Evolutionary conservation across 495 filamentous ascomycete species (phyloP), one percentile per base, ranked within the genome.

Genomic region (Saxispiralis lemnorum): DNA sequence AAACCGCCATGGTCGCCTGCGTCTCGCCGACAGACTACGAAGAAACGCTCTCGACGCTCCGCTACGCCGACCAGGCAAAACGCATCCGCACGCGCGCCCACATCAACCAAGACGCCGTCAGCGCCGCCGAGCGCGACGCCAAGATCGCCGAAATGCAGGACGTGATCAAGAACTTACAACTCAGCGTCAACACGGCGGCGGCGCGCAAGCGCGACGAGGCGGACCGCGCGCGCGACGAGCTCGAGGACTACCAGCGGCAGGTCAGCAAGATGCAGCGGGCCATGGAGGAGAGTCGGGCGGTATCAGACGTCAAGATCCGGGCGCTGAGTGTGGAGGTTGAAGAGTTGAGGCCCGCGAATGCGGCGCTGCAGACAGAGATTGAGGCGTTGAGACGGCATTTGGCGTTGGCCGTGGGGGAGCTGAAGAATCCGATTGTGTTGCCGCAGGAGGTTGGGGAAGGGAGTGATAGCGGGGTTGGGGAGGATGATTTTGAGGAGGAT

Each of bases 1-100:
- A 96, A 60, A 97, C 89, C 6, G 89, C 89, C 33, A 97, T 97
- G 89, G 95, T 97, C 48, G 89, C 89, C 12, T 96, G 92, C 58
- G 93, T 97, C 55, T 73, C 86, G 6, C 89, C 89, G 0, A 77
- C 78, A 1, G 89, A 97, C 66, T 97, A 96, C 59, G 89, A 97
- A 41, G 89, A 97, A 57, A 96, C 89, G 0, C 76, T 97, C 2
- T 89, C 82, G 5, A 97, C 89, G 2, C 73, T 97, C 3, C 84
- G 89, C 24, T 97, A 96, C 61, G 89, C 89, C 24, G 88, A 96
- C 63, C 92, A 96, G 63, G 89, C 89, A 40, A 97, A 97, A 66
- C 78, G 78, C 28, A 97, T 97, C 61, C 85, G 88, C 53, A 96
- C 85, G n/a, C 80, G 81, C 18, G 89, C 92, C n/a, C 75, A 80